Evolutionary conservation across 331 rosid genomes (phyloP), one percentile per base, ranked within the genome.

Genomic region (Ulmus americana): DNA sequence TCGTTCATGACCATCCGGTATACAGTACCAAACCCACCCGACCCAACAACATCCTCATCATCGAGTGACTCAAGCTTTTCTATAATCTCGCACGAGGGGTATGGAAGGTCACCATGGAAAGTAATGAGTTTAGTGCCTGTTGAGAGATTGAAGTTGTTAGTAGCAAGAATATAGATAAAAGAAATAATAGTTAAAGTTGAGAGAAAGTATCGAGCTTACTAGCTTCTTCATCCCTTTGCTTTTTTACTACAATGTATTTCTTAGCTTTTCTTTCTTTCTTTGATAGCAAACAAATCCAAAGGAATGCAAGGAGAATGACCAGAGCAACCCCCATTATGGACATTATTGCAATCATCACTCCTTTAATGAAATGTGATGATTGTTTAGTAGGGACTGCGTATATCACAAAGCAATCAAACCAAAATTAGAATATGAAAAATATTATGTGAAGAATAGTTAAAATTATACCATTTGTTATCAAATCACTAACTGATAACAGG

Each of bases 1-100:
- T 94, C 97, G 70, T 84, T 90, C 97, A 94, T 94, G 50, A 87
- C 90, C 99, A 90, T 94, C 46, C 92, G 81, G 70, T 87, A 90
- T 47, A 94, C 99, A 11, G 95, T 90, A 48, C 99, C 99, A 46
- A 82, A 81, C 47, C 97, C 99, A 45, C 99, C 99, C 0, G 97
- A 87, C 4, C 99, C 99, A 46, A 94, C 86, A 55, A 87, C 59
- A 76, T 87, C 79, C 67, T 80, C 86, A 72, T 88, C 90, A 44
- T 85, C 89, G 10, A 94, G 90, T 39, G 92, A 72, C 75, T 90
- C 97, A 64, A 94, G 72, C 83, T 94, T 94, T 55, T 94, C 99
- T 35, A 94, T 75, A 70, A 94, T 86, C 70, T 88, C 88, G 53
- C 81, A 63, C 40, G 99, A 90, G 1, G 97, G 88, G 82, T 94